Base-by-base conservation (phyloP, 106 monocot species). In the Iris macrosiphon region DNA sequence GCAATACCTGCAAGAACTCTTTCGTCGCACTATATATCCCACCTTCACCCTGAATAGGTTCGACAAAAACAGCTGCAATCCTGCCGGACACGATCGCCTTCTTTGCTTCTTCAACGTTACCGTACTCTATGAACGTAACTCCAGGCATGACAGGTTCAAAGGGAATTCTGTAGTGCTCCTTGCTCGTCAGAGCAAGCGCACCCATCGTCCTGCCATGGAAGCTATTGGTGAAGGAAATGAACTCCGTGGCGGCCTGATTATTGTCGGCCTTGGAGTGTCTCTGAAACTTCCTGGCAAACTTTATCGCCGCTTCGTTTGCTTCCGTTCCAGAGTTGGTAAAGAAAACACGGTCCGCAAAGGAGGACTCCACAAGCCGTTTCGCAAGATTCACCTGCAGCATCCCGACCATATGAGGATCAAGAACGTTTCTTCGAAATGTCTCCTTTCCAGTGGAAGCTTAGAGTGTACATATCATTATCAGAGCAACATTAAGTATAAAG, bases 251-350 rank as follows among this genome's bases (percentile, higher is more conserved):
- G 51, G 73, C 48, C 13, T 68, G 46, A 18, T 60, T 48, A n/a
- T 59, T 51, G 48, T 69, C 40, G 6, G 62, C 48, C 41, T 58
- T 45, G 20, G 45, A 56, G 32, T 57, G 42, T 62, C 69, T 79
- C 31, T 96, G 96, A 43, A 69, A 96, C 54, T 96, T 96, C 35
- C 96, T 60, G 6, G 96, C 41, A 74, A 96, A 96, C 48, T 96
- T 96, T 47, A 96, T 96, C 7, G 96, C 86, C 37, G 96, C 96
- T 52, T 96, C 96, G 58, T 96, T 96, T 49, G 96, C 90, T 86
- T 96, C 96, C 23, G 96, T 96, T 56, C 96, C 96, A 27, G 89
- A 80, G 60, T 96, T 96, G 22, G 96, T 59, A 44, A 96, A 86
- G 70, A 96, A 96, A 45, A 83, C 82, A 32, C 82, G 76, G 58